Percentiles rank a stretch among this genome's conserved stretches.
Conservation (phyloP, 2,329 filamentous ascomycete genomes). For the Sporothrix euskadiensis region DNA sequence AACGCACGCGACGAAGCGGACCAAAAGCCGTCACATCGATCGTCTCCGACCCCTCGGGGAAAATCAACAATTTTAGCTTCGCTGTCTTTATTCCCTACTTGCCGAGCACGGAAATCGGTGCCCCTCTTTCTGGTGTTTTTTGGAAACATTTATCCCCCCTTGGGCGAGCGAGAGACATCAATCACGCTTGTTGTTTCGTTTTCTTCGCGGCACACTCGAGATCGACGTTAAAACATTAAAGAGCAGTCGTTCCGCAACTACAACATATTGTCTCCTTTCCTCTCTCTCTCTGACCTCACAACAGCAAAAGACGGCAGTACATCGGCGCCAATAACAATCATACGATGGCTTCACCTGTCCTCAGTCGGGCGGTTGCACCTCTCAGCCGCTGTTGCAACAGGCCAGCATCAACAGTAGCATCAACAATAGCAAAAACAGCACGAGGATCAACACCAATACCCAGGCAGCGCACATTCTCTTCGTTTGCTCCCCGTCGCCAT, state of each 20-base stretch:
- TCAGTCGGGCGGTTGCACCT: not conserved
- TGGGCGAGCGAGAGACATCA: not conserved
- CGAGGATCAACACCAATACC: not conserved
- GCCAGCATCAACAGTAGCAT: not conserved
- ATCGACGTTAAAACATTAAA: not conserved
- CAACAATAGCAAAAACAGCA: not conserved
- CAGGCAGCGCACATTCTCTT: not conserved
- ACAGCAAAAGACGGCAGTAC: not conserved
- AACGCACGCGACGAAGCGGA: not conserved
- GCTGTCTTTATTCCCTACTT: not conserved
- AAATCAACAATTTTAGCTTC: conserved; percentile 1
- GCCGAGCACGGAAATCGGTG: not conserved
- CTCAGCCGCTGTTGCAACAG: not conserved
- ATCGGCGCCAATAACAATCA: not conserved
- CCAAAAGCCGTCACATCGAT: not conserved
- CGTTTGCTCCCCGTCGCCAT: conserved; percentile 8
- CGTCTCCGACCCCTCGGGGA: not conserved
- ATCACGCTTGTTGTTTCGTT: not conserved
- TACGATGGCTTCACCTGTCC: not conserved
- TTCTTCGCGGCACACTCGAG: conserved; percentile 8
- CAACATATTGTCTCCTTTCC: not conserved
- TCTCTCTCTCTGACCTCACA: no score
- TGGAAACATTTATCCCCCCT: not conserved
- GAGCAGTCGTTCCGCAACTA: not conserved
- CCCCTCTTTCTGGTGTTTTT: not conserved